Evolutionary conservation across 768 basidiomycete species (phyloP).

Genomic region (Clavulina sp.): DNA sequence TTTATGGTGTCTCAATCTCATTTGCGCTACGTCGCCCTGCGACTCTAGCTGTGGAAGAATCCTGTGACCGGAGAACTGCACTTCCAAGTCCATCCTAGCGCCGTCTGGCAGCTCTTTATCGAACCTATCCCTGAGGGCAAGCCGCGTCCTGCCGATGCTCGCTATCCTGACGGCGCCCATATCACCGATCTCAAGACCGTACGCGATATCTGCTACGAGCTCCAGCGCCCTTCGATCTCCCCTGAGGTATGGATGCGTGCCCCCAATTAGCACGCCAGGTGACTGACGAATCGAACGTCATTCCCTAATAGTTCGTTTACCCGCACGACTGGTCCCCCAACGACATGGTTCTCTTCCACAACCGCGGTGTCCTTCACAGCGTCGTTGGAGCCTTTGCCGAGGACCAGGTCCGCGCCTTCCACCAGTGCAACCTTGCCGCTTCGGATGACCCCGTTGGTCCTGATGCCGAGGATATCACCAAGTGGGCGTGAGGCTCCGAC

Average conservation of each 20-base stretch:
- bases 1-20: neutral
- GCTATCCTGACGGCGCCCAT: slow-evolving; percentile 71
- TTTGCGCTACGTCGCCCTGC: neutral
- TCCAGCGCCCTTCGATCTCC: slow-evolving; percentile 81
- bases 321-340: slow-evolving; percentile 68
- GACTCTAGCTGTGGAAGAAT: slow-evolving; percentile 70
- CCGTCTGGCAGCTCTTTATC: slow-evolving; percentile 44
- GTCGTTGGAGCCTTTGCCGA: slow-evolving; percentile 56
- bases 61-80: slow-evolving; percentile 67
- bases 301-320: slow-evolving; percentile 72
- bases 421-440: slow-evolving; percentile 71
- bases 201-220: slow-evolving; percentile 57
- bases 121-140: slow-evolving; percentile 42
- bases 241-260: slow-evolving; percentile 37
- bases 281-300: slow-evolving; percentile 1
- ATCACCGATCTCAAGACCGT: slow-evolving; percentile 57
- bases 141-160: slow-evolving; percentile 33
- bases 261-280: neutral
- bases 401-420: slow-evolving; percentile 51
- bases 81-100: slow-evolving; percentile 83
- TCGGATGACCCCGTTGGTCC: slow-evolving; percentile 57
- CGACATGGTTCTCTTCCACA: slow-evolving; percentile 74
- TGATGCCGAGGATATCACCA: slow-evolving; percentile 42
- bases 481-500: slow-evolving; percentile 40
- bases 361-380: slow-evolving; percentile 62